Conservation (phyloP, 345 rosid species). For the Psidium friedrichsthalianum region DNA sequence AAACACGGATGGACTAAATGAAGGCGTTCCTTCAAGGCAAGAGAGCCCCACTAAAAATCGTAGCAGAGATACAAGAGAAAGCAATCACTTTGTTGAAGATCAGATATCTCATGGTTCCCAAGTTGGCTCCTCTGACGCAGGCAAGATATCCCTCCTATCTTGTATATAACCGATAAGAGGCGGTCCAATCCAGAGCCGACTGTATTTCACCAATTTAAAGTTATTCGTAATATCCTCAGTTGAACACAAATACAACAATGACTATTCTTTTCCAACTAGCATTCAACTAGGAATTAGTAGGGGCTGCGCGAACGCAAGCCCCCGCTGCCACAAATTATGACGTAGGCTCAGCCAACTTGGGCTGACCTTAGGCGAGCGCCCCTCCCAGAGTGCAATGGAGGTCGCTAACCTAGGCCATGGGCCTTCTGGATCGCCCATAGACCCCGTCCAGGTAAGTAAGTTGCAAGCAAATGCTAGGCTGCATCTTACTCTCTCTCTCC, state of each 20-base stretch:
- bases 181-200: no score
- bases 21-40: neutral
- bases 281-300: neutral
- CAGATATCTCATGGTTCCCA: neutral
- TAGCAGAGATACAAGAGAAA: neutral
- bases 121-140: neutral
- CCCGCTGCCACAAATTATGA: neutral
- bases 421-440: neutral
- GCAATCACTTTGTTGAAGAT: neutral
- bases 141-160: neutral
- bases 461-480: rapidly evolving
- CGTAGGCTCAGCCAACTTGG: neutral
- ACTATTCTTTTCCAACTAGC: neutral
- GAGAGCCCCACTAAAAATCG: neutral
- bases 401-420: neutral
- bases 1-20: neutral
- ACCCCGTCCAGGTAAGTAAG: neutral
- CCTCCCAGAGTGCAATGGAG: neutral
- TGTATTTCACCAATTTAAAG: no score
- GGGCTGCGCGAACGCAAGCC: neutral
- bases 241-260: no score
- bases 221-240: no score
- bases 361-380: neutral
- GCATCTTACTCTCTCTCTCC: neutral
- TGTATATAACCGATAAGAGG: neutral